A percentile compares a stretch with the other conserved stretches of the same genome.
These are phyloP conservation scores for Tylopilus felleus DNA, from an alignment of 768 basidiomycete species.

Conservation along the genomic window DNA sequence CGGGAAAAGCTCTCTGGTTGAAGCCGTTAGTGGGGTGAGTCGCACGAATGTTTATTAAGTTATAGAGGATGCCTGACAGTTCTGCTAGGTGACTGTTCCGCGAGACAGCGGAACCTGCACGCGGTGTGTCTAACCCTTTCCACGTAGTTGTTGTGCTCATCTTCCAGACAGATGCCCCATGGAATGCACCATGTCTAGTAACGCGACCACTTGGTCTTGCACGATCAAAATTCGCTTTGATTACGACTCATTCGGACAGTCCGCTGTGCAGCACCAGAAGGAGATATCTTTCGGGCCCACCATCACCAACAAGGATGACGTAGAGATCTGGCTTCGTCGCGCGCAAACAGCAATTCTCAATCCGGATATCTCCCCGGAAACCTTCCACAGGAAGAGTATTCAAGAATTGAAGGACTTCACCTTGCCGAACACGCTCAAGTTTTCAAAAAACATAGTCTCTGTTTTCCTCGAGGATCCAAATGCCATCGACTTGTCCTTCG, in stretches of 20 bases:
- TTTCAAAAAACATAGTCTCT: slow-evolving; percentile 51
- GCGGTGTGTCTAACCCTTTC: slow-evolving; percentile 31
- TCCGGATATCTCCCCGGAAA: slow-evolving; percentile 12
- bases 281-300: slow-evolving; percentile 30
- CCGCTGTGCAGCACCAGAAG: slow-evolving; percentile 2
- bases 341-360: slow-evolving; percentile 46
- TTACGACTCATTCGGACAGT: slow-evolving; percentile 28
- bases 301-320: slow-evolving; percentile 28
- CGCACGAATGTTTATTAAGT: background rate
- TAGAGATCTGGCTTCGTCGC: slow-evolving; percentile 45
- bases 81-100: slow-evolving; percentile 53
- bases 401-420: slow-evolving; percentile 27
- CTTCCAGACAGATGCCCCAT: slow-evolving; percentile 43
- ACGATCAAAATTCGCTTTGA: slow-evolving; percentile 40
- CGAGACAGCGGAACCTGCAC: slow-evolving; percentile 62
- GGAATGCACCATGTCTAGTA: slow-evolving; percentile 48
- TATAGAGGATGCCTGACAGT: background rate
- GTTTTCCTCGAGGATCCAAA: slow-evolving; percentile 44
- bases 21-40: slow-evolving; percentile 53
- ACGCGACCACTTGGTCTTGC: slow-evolving; percentile 40
- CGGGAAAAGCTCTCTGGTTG: slow-evolving; percentile 59
- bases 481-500: slow-evolving; percentile 48
- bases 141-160: background rate
- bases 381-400: slow-evolving; percentile 22
- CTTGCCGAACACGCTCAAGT: slow-evolving; percentile 28